A percentile compares a stretch with the other conserved stretches of the same genome.
Conservation (phyloP, 2,329 filamentous ascomycete genomes). For the Colletotrichum salicis region DNA sequence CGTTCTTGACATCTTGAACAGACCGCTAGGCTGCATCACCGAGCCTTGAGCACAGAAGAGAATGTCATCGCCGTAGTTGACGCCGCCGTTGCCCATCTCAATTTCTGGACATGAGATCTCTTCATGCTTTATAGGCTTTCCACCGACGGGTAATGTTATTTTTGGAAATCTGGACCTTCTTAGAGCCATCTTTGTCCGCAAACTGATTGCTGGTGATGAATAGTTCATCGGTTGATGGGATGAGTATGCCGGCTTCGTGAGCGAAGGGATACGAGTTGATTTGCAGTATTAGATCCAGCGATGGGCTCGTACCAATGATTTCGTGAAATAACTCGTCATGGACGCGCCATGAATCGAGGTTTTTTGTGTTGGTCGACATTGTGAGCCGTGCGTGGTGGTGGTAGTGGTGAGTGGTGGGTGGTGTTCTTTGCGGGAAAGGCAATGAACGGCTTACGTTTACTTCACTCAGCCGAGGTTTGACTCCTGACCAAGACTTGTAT, state of each 20-base stretch:
- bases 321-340: not conserved
- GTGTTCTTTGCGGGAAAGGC: no score
- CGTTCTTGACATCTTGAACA: not conserved
- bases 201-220: not conserved
- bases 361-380: not conserved
- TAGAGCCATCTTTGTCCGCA: not conserved
- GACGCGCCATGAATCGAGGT: not conserved
- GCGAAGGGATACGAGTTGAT: not conserved
- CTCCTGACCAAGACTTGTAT: not conserved
- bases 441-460: no score
- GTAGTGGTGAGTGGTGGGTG: not conserved
- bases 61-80: not conserved
- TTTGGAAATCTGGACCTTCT: not conserved
- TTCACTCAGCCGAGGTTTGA: no score
- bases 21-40: not conserved
- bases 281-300: not conserved
- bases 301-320: not conserved
- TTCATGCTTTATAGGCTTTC: not conserved
- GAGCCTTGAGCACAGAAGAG: not conserved
- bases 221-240: not conserved
- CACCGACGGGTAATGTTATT: not conserved
- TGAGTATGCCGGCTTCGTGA: not conserved
- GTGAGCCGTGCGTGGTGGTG: not conserved
- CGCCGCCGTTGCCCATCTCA: not conserved
- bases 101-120: not conserved